These are phyloP conservation scores for Silene noctiflora DNA, from an alignment of 179 eudicot genomes.

Conservation along the genomic window DNA sequence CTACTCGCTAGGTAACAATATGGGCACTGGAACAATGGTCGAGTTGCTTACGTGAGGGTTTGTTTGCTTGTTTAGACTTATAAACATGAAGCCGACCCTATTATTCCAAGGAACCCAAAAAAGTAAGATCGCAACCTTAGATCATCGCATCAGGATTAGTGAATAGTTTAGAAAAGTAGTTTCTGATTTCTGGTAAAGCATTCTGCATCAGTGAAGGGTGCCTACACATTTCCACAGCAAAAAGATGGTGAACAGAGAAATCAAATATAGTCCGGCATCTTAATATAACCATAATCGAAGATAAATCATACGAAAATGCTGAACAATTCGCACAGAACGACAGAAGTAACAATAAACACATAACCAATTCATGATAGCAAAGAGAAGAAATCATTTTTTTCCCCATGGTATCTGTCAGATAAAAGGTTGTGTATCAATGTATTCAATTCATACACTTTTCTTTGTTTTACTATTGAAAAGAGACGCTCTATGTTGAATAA, in stretches of 20 bases:
- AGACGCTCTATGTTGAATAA: neutral
- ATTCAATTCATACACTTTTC: neutral
- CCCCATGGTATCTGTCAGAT: neutral
- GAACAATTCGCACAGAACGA: neutral
- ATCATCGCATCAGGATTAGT: conserved; percentile 28
- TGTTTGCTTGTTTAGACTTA: neutral
- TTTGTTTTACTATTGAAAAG: neutral
- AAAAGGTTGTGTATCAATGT: neutral
- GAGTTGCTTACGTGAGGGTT: neutral
- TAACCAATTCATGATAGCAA: neutral
- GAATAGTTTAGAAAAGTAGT: conserved; percentile 52
- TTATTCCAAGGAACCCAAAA: neutral
- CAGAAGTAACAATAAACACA: neutral
- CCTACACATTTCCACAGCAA: conserved; percentile 39
- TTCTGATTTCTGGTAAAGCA: conserved; percentile 63
- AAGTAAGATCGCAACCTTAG: conserved; percentile 1
- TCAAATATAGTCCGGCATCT: neutral
- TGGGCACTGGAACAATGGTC: neutral
- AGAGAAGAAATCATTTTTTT: neutral
- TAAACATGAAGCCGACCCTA: neutral
- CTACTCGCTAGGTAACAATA: neutral
- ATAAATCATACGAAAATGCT: neutral
- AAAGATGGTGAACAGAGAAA: conserved; percentile 13
- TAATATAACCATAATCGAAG: too few relatives aligned
- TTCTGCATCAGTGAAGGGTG: conserved; percentile 51